A percentile compares a stretch with the other conserved stretches of the same genome.
Evolutionary conservation across 1,284 basidiomycete genomes (phyloP).

Genomic region (Stygiomarasmius scandens): DNA sequence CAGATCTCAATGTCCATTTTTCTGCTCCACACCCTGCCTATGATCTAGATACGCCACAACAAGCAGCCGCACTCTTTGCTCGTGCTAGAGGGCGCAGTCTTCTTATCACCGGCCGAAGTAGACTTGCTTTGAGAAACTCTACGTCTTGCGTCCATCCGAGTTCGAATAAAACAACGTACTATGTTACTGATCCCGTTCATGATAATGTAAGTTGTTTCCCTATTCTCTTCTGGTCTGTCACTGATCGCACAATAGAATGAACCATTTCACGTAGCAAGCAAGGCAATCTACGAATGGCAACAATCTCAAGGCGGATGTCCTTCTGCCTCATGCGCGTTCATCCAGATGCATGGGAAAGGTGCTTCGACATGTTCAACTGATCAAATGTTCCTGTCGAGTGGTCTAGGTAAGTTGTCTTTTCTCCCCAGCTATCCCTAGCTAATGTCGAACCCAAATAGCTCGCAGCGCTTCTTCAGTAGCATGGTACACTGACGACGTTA

Average conservation of each 20-base stretch:
- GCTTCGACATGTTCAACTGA: slow-evolving; percentile 36
- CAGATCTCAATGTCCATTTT: slow-evolving; percentile 29
- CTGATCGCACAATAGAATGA: slow-evolving; percentile 20
- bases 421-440: background rate
- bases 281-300: slow-evolving; percentile 41
- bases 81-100: slow-evolving; percentile 38
- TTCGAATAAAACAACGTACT: slow-evolving; percentile 28
- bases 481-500: slow-evolving; percentile 25
- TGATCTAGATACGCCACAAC: slow-evolving; percentile 38
- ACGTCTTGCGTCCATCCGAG: slow-evolving; percentile 28
- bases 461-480: slow-evolving; percentile 20
- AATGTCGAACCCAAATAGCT: slow-evolving; percentile 1
- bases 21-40: slow-evolving; percentile 45
- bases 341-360: slow-evolving; percentile 49
- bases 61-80: slow-evolving; percentile 42
- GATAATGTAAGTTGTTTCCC: slow-evolving; percentile 33
- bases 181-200: slow-evolving; percentile 46
- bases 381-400: slow-evolving; percentile 44
- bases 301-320: slow-evolving; percentile 37
- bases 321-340: slow-evolving; percentile 38
- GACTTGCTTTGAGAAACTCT: slow-evolving; percentile 31
- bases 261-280: slow-evolving; percentile 39
- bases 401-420: slow-evolving; percentile 35
- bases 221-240: background rate
- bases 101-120: slow-evolving; percentile 39